A percentile compares a stretch with the other conserved stretches of the same genome.
These are phyloP conservation scores for Lasiosphaeriaceae sp. DNA, from an alignment of 495 filamentous ascomycete species.

Conservation along the genomic window DNA sequence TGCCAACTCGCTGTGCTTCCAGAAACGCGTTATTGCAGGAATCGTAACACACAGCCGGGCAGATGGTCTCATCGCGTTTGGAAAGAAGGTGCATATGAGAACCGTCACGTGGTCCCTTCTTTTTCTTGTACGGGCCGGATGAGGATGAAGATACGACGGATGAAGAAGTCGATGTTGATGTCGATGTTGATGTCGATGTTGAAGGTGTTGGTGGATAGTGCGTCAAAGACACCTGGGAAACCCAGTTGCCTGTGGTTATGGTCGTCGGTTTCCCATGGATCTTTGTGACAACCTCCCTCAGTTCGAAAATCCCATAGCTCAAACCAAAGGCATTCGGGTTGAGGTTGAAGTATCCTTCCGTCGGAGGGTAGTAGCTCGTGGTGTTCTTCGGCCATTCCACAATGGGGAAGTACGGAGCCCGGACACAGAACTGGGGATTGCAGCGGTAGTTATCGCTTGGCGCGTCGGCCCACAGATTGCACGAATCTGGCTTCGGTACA, in stretches of 20 bases:
- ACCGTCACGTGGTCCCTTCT: neutral
- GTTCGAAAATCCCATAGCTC: constrained; percentile 56
- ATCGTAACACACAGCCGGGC: constrained; percentile 49
- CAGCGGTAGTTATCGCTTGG: constrained; percentile 54
- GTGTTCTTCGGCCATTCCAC: constrained; percentile 41
- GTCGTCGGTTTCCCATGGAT: constrained; percentile 27
- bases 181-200: neutral
- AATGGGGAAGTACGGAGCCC: constrained; percentile 34
- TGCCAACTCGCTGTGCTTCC: constrained; percentile 48
- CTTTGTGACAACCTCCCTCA: constrained; percentile 17
- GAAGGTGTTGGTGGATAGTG: constrained; percentile 29
- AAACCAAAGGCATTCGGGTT: constrained; percentile 59
- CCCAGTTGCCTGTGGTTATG: constrained; percentile 44
- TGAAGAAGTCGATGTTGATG: neutral
- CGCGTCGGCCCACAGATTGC: constrained; percentile 51
- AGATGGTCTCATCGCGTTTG: constrained; percentile 35
- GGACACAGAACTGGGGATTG: constrained; percentile 50
- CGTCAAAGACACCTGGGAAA: constrained; percentile 39
- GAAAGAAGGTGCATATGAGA: constrained; percentile 3
- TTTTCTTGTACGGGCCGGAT: constrained; percentile 1
- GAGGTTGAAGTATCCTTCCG: constrained; percentile 60
- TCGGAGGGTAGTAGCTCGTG: constrained; percentile 49
- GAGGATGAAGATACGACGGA: neutral
- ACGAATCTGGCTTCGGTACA: constrained; percentile 42
- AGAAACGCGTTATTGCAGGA: constrained; percentile 47